These are phyloP conservation scores for Puccinia novopanici DNA, from an alignment of 1,284 basidiomycete species.

Conservation along the genomic window DNA sequence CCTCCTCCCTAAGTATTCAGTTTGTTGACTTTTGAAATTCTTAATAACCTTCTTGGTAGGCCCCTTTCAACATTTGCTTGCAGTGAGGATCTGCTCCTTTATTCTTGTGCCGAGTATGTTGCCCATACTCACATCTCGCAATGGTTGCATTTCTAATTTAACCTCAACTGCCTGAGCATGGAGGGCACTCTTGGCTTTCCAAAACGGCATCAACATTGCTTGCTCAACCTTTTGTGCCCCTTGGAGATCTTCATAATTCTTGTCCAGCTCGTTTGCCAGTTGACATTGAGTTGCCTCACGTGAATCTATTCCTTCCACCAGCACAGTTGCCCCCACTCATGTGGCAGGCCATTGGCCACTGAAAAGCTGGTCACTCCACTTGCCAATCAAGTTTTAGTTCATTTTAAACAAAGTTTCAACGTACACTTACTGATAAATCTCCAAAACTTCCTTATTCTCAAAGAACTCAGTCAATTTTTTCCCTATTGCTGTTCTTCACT, in stretches of 20 bases:
- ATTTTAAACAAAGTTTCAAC: not conserved
- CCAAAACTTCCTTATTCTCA: not conserved
- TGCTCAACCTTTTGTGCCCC: not conserved
- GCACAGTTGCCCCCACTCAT: not conserved
- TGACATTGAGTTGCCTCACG: not conserved
- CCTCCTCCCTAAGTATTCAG: not conserved
- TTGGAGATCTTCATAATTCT: not conserved
- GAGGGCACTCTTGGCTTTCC: not conserved
- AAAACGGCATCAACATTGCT: not conserved
- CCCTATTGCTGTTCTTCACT: not conserved
- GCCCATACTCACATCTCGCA: not conserved
- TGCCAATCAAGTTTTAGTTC: not conserved
- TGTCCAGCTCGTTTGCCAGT: not conserved
- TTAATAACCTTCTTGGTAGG: slow-evolving; percentile 1
- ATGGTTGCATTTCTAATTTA: not conserved
- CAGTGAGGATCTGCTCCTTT: not conserved
- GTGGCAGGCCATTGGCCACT: not conserved
- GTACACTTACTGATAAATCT: not conserved
- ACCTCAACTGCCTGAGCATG: not conserved
- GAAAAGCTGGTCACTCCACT: not conserved
- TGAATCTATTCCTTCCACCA: not conserved
- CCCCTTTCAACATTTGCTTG: not conserved
- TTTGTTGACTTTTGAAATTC: not conserved
- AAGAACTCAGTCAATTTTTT: not conserved
- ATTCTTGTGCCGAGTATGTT: not conserved